Conservation (phyloP, 2,329 filamentous ascomycete species). For the Xylaria sp. region DNA sequence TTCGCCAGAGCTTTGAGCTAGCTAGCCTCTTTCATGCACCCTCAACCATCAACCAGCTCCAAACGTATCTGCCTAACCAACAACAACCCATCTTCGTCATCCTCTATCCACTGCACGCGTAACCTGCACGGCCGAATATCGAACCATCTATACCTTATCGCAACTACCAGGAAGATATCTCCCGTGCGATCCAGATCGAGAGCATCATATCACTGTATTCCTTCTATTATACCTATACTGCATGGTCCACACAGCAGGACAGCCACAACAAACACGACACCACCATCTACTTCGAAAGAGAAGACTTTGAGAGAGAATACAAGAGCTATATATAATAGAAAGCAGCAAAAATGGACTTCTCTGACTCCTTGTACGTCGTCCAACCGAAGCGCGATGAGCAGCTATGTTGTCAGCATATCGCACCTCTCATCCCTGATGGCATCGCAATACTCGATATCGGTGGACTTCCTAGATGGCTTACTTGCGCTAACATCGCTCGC, state of each 20-base stretch:
- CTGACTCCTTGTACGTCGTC: conserved; percentile 83
- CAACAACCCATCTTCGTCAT: conserved; percentile 14
- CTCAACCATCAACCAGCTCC: conserved; percentile 21
- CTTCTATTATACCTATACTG: background rate
- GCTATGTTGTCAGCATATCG: background rate
- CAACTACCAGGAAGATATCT: background rate
- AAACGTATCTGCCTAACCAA: conserved; percentile 31
- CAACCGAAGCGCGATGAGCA: background rate
- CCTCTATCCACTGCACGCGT: background rate
- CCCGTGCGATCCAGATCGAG: background rate
- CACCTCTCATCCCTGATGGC: background rate
- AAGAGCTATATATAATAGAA: background rate
- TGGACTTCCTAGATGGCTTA: conserved; percentile 45
- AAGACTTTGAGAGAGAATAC: conserved; percentile 3
- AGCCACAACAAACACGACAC: background rate
- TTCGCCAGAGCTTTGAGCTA: conserved; percentile 14
- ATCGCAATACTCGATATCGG: background rate
- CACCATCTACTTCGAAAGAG: conserved; percentile 6
- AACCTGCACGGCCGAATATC: background rate
- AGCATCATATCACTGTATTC: background rate
- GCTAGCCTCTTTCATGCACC: conserved; percentile 24
- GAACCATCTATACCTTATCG: background rate
- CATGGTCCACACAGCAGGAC: background rate
- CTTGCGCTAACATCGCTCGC: conserved; percentile 48
- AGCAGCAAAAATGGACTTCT: conserved; percentile 78